Base-by-base conservation (phyloP, 306 rosid genomes). In the Hippophae tibetana region DNA sequence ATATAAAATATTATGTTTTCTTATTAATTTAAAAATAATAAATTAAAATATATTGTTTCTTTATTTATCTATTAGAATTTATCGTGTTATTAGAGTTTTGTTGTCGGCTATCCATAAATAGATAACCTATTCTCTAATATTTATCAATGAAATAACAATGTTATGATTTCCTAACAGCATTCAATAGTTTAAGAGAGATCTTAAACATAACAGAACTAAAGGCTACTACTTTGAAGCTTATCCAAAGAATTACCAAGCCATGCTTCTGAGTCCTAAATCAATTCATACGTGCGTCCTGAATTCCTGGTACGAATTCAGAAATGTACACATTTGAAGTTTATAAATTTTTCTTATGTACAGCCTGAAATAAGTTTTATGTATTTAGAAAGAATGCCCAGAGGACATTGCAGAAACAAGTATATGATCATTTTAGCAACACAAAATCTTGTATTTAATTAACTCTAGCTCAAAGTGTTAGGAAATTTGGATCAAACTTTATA, bases 311-410 rank as follows among this genome's bases (percentile, higher is more conserved):
- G 10, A 42, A 57, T 57, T 41, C 47, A 6, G 41, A 23, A 1
- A 3, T 9, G 42, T 47, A 57, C 11, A 56, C 3, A 41, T 6
- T 41, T 11, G 31, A 7, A 57, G 26, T 57, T 42, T 25, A 57
- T 8, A 72, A 43, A 44, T 18, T 54, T 66, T 58, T 59, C 55
- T 55, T 25, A 49, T 42, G 55, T 43, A 47, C 49, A 12, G 27
- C 41, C 38, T 27, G 52, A 57, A 18, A 51, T 52, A 42, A 11
- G 44, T 13, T 48, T 42, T 12, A 47, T 47, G 13, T 49, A 48
- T 51, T 68, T 26, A 9, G 6, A 12, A 12, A 45, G 10, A 42
- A 31, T 63, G n/a, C n/a, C 7, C 8, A 69, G 13, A 50, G 46
- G 59, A 5, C 47, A 58, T n/a, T 53, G 50, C 46, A 51, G 43